phyloP scores from a whole-genome alignment of 352 stramenopile genomes.

The Pythium apleroticum region DNA sequence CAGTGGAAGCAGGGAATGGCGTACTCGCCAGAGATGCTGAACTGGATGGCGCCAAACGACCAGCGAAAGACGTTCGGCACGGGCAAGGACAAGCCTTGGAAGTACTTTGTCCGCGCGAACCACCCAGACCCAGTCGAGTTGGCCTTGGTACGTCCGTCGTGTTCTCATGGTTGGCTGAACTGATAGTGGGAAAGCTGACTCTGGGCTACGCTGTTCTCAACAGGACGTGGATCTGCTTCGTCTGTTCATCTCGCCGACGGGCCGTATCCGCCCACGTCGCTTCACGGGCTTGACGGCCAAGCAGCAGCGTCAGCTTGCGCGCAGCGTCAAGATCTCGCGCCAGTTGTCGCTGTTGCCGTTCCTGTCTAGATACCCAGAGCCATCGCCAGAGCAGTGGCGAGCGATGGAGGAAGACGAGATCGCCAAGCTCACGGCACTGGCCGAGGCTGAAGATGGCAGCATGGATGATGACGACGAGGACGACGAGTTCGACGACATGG shows the following conservation, averaged over 20 bases:
- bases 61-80: slow-evolving; percentile 59
- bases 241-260: slow-evolving; percentile 82
- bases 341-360: slow-evolving; percentile 75
- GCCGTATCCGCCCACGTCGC: slow-evolving; percentile 75
- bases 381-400: slow-evolving; percentile 79
- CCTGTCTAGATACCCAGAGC: slow-evolving; percentile 78
- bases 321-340: slow-evolving; percentile 76
- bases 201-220: background rate
- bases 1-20: slow-evolving; percentile 55
- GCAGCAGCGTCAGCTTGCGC: slow-evolving; percentile 80
- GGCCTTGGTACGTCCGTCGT: slow-evolving; percentile 50
- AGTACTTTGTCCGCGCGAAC: slow-evolving; percentile 77
- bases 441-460: slow-evolving; percentile 52
- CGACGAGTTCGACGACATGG: slow-evolving; percentile 61
- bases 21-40: slow-evolving; percentile 79
- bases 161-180: background rate
- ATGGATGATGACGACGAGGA: slow-evolving; percentile 63
- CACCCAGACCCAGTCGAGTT: slow-evolving; percentile 77
- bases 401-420: slow-evolving; percentile 81
- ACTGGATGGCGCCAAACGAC: slow-evolving; percentile 75
- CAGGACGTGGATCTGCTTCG: slow-evolving; percentile 76
- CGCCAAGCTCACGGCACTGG: slow-evolving; percentile 49
- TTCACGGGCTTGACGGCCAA: slow-evolving; percentile 82
- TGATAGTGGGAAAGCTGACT: background rate
- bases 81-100: slow-evolving; percentile 68